Evolutionary conservation across 805 yeast species (phyloP).

Genomic region (Metschnikowia colocasiae): DNA sequence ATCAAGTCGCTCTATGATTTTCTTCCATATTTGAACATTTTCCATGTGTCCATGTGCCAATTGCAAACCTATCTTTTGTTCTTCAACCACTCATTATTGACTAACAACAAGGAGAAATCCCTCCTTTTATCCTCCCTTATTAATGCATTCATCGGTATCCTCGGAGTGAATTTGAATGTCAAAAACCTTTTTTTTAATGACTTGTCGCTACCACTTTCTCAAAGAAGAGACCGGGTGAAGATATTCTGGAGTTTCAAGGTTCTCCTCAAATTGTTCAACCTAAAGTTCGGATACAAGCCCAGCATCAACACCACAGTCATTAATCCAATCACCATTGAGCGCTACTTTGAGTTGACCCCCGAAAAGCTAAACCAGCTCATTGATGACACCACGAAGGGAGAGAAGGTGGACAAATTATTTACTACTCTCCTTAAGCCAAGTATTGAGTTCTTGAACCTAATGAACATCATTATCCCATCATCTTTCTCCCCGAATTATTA

Average conservation of each 20-base stretch:
- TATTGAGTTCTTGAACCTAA: slow-evolving; percentile 40
- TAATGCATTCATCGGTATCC: slow-evolving; percentile 42
- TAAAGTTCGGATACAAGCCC: slow-evolving; percentile 45
- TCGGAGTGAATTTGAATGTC: slow-evolving; percentile 41
- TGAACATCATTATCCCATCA: slow-evolving; percentile 44
- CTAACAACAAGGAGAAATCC: slow-evolving; percentile 41
- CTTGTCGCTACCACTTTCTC: slow-evolving; percentile 36
- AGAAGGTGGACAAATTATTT: slow-evolving; percentile 30
- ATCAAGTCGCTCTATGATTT: slow-evolving; percentile 42
- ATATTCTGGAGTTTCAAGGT: slow-evolving; percentile 47
- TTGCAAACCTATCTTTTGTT: slow-evolving; percentile 49
- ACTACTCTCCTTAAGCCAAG: slow-evolving; percentile 38
- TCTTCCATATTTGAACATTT: slow-evolving; percentile 46
- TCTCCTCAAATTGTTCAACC: slow-evolving; percentile 38
- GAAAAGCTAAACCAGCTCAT: slow-evolving; percentile 37
- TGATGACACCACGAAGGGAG: slow-evolving; percentile 14
- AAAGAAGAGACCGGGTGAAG: slow-evolving; percentile 38
- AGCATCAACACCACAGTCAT: slow-evolving; percentile 45
- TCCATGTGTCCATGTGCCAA: slow-evolving; percentile 45
- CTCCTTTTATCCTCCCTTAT: slow-evolving; percentile 36
- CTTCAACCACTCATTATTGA: slow-evolving; percentile 44
- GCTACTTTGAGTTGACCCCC: slow-evolving; percentile 43
- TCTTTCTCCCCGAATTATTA: slow-evolving; percentile 45
- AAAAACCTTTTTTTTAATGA: slow-evolving; percentile 44
- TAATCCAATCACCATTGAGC: slow-evolving; percentile 44